Evolutionary conservation across 768 basidiomycete genomes (phyloP).

Genomic region (Tricholoma saponaceum): DNA sequence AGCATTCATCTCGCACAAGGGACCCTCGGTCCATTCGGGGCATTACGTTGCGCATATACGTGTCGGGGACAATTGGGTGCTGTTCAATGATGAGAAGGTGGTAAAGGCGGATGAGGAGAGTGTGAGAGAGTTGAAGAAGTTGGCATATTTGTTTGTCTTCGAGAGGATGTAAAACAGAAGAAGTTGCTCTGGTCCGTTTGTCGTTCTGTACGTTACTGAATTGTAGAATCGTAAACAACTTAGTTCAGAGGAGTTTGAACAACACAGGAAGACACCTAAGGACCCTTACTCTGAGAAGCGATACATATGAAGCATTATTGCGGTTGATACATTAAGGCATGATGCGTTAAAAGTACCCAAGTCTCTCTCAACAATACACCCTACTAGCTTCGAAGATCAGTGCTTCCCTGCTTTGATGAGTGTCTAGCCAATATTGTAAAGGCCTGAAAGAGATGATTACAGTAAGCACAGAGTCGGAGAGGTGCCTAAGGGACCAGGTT

Average conservation of each 20-base stretch:
- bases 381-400: neutral
- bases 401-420: neutral
- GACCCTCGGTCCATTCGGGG: conserved; percentile 90
- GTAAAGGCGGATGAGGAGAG: conserved; percentile 84
- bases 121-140: conserved; percentile 71
- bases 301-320: neutral
- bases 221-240: neutral
- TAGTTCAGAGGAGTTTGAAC: too few species aligned
- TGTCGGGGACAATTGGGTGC: conserved; percentile 65
- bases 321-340: neutral
- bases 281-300: neutral
- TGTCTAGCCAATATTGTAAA: neutral
- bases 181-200: neutral
- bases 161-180: conserved; percentile 44
- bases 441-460: neutral
- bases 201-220: neutral
- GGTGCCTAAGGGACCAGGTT: neutral
- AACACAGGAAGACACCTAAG: neutral
- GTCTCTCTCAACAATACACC: neutral
- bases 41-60: conserved; percentile 88
- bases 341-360: neutral
- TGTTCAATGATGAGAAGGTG: conserved; percentile 97
- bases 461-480: neutral
- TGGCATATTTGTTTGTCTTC: conserved; percentile 95
- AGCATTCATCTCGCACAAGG: conserved; percentile 97